Evolutionary conservation across 2,329 filamentous ascomycete genomes (phyloP).

Genomic region (Cladorrhinum sp.): DNA sequence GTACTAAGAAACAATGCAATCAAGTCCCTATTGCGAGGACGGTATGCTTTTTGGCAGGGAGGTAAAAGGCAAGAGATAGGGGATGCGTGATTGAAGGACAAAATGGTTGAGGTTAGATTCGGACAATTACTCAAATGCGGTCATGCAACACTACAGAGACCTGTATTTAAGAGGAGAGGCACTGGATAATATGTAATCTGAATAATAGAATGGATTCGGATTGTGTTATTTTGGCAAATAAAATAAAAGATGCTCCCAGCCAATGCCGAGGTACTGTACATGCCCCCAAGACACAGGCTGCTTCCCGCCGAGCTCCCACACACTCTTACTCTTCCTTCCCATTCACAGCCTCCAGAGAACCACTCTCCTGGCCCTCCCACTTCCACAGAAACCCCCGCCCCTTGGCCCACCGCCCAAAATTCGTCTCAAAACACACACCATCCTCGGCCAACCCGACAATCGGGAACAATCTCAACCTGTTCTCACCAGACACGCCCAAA

Average conservation of each 20-base stretch:
- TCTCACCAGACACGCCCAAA: constrained; percentile 7
- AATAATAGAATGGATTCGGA: no score
- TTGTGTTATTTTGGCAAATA: no score
- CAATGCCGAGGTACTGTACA: no score
- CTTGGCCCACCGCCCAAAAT: constrained; percentile 17
- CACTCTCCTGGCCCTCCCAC: not conserved
- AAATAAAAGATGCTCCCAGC: no score
- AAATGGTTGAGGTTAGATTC: no score
- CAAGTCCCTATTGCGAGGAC: not conserved
- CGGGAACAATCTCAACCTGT: constrained; percentile 23
- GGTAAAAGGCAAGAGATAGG: not conserved
- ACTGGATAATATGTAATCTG: no score
- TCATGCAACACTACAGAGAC: no score
- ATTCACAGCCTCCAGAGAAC: not conserved
- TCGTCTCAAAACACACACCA: constrained; percentile 18
- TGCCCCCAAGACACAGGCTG: no score
- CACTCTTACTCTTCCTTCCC: not conserved
- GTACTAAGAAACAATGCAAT: not conserved
- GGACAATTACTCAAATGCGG: not conserved
- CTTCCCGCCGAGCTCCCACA: no score
- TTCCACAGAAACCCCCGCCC: constrained; percentile 15
- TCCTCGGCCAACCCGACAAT: constrained; percentile 18
- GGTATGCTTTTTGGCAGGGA: not conserved
- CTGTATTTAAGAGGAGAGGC: no score
- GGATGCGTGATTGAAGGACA: no score